Evolutionary conservation across 805 yeast genomes (phyloP), one percentile per base, ranked within the genome.

Genomic region (Wickerhamiella domercqiae): DNA sequence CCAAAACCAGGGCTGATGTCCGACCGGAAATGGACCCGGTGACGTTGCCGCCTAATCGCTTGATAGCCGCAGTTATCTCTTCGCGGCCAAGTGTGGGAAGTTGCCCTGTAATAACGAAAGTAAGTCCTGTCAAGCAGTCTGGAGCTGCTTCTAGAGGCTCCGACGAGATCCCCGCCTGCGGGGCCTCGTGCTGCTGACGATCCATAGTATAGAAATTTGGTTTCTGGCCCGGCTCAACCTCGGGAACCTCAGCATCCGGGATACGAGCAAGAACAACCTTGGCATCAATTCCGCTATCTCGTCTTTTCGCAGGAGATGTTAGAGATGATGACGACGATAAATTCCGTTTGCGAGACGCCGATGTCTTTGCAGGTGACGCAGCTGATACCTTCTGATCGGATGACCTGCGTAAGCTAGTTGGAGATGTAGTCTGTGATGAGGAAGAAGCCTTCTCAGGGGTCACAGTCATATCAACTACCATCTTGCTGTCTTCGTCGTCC

Each of bases 61-160:
- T 76, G 4, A 95, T 94, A 9, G 80, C 52, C 18, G 68, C 64
- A 51, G 81, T 93, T 21, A 86, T 75, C 16, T 71, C 74, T 1
- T 71, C 77, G 44, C 98, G 69, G 40, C 80, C 79, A 25, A 90
- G 56, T 18, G 72, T 71, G 1, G 95, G 94, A 39, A 90, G 58
- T 3, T 73, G 71, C 29, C 98, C 98, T 0, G 98, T 90, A 54
- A 90, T 87, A 0, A 90, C 97, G 44, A 90, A 78, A 0, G 93
- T 82, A 19, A 90, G 59, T 0, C 98, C 98, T 2, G 77, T 66
- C 32, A 90, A 60, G 59, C 98, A 90, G 53, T 86, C 76, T 3
- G 84, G 81, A 7, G 75, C 69, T 2, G 94, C 95, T 46, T 69
- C 21, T 17, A 17, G 5, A 9, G 13, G 13, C 11, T 9, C 9